These are phyloP conservation scores for Niveomyces coronatus DNA, from an alignment of 2,329 filamentous ascomycete genomes.

Conservation along the genomic window DNA sequence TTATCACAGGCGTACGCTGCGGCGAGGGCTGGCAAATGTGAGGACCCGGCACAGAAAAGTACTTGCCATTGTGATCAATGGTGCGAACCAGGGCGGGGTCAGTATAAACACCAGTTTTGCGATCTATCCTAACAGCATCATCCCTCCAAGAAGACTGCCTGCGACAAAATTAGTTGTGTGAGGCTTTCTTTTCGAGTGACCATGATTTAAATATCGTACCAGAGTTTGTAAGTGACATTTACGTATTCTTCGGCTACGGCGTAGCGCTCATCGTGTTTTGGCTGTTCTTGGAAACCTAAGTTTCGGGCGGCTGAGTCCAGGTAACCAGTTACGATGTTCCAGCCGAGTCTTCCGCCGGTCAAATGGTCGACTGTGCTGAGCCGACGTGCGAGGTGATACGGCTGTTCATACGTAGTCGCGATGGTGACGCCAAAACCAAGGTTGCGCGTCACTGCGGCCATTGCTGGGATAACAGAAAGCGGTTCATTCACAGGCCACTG, in stretches of 20 bases:
- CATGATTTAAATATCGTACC: constrained; percentile 28
- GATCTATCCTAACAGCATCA: constrained; percentile 48
- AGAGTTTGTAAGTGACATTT: constrained; percentile 49
- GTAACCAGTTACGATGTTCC: constrained; percentile 55
- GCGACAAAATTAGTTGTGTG: not conserved
- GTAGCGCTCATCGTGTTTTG: constrained; percentile 41
- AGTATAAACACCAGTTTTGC: constrained; percentile 37
- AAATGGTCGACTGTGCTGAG: constrained; percentile 58
- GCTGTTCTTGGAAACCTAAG: constrained; percentile 45
- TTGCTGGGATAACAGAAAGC: constrained; percentile 47
- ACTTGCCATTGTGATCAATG: constrained; percentile 52
- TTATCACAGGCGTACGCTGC: constrained; percentile 52
- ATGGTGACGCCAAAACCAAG: constrained; percentile 61
- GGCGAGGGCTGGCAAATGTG: constrained; percentile 52
- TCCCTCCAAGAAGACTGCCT: constrained; percentile 45
- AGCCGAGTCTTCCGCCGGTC: constrained; percentile 44
- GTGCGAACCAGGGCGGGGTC: constrained; percentile 39
- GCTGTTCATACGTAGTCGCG: constrained; percentile 58
- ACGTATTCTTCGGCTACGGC: constrained; percentile 50
- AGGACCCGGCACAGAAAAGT: constrained; percentile 47
- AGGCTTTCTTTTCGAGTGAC: not conserved
- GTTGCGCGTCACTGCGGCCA: constrained; percentile 56
- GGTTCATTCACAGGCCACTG: constrained; percentile 67
- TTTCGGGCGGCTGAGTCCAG: constrained; percentile 57
- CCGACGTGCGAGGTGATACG: constrained; percentile 55